Evolutionary conservation across 202 grass and related monocot species (phyloP).

Genomic region (Hordeum pubiflorum): DNA sequence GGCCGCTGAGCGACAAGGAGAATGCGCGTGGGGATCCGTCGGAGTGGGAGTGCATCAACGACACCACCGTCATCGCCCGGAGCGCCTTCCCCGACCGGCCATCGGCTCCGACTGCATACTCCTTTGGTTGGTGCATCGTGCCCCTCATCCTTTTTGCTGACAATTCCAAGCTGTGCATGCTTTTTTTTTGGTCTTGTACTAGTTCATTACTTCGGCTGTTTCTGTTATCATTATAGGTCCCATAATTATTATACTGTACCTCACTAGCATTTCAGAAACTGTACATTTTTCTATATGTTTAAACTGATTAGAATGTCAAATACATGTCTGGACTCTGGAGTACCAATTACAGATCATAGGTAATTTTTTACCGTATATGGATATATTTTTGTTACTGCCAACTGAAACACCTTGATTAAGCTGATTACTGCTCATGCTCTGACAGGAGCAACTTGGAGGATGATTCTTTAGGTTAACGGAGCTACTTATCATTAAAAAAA

Average conservation of each 20-base stretch:
- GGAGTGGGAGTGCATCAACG: slow-evolving; percentile 96
- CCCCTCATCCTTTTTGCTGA: neutral
- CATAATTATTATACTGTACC: neutral
- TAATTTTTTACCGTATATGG: neutral
- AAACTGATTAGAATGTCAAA: neutral
- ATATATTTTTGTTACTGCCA: neutral
- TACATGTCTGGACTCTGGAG: neutral
- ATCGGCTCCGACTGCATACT: slow-evolving; percentile 65
- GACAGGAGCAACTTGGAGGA: neutral
- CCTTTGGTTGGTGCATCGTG: slow-evolving; percentile 55
- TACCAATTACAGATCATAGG: neutral
- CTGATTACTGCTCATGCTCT: neutral
- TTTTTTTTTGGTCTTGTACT: neutral
- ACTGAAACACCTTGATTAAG: neutral
- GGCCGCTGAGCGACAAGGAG: slow-evolving; percentile 75
- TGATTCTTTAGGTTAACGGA: neutral
- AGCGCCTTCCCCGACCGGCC: slow-evolving; percentile 67
- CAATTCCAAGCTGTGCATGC: neutral
- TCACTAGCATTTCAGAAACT: neutral
- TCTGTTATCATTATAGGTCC: neutral
- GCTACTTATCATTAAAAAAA: neutral
- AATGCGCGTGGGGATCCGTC: slow-evolving; percentile 41
- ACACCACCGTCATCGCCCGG: slow-evolving; percentile 77
- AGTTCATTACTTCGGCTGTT: neutral
- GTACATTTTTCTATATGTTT: neutral